Percentiles rank a stretch among this genome's conserved stretches.
Conservation (phyloP, 2,329 filamentous ascomycete genomes). For the Stagonosporopsis rhizophila region DNA sequence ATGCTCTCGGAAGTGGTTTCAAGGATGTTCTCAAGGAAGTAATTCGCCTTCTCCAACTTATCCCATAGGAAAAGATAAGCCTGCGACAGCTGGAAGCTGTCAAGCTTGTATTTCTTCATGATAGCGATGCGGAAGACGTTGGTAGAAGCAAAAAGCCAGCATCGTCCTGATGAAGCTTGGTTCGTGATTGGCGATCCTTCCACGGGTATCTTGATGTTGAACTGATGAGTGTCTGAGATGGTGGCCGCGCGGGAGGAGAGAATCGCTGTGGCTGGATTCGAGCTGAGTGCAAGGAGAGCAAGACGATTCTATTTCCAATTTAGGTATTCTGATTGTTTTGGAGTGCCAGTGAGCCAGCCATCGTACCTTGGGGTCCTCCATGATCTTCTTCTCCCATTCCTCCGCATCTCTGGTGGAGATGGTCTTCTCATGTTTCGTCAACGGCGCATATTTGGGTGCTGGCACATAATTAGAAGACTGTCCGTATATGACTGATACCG, state of each 20-base stretch:
- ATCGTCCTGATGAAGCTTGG: conserved; percentile 80
- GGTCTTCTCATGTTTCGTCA: conserved; percentile 40
- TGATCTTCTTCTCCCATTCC: conserved; percentile 67
- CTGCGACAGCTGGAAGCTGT: conserved; percentile 84
- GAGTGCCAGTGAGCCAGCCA: background rate
- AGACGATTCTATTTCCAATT: conserved; percentile 65
- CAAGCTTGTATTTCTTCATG: conserved; percentile 81
- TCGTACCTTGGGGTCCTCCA: conserved; percentile 69
- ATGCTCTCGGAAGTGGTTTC: conserved; percentile 75
- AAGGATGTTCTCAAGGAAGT: conserved; percentile 83
- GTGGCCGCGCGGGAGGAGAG: conserved; percentile 69
- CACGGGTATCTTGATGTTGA: conserved; percentile 81
- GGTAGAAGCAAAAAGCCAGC: conserved; percentile 92
- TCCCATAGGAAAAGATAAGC: conserved; percentile 92
- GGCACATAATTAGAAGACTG: conserved; percentile 1
- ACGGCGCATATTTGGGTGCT: conserved; percentile 39
- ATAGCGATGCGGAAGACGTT: conserved; percentile 90
- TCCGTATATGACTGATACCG: background rate
- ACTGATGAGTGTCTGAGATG: conserved; percentile 77
- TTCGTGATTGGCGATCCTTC: conserved; percentile 87
- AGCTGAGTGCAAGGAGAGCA: conserved; percentile 75
- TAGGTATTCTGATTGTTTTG: background rate
- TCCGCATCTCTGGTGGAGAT: conserved; percentile 61
- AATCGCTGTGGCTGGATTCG: conserved; percentile 69
- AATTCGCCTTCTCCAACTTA: conserved; percentile 91